Evolutionary conservation across 192 early-diverging fungal species (phyloP), one percentile per base, ranked within the genome.

Genomic region (Phlyctochytrium arcticum): DNA sequence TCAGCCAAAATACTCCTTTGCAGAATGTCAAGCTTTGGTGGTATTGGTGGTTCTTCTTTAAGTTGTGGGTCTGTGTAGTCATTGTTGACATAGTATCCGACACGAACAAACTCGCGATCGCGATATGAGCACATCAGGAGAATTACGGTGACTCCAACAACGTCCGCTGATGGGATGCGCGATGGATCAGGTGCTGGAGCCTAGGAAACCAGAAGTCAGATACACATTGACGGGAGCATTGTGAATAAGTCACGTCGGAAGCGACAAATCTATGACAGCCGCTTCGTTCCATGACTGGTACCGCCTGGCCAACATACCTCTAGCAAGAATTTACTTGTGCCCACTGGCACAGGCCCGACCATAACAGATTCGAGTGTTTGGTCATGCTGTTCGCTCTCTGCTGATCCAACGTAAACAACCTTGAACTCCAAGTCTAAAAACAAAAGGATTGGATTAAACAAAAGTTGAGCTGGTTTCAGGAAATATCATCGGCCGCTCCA

Each of bases 1-100:
- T 95, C 92, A 1, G 90, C 91, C 62, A 99, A 74, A 60, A 97
- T 94, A 59, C 84, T 90, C 51, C 93, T 80, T 62, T 87, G 83
- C 17, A 99, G 62, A 70, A 90, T 91, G 10, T 88, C 88, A 44
- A 93, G 75, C 12, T 74, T 67, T 15, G 90, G 79, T 30, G 71
- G 69, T n/a, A 78, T 78, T 34, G 94, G 96, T 32, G 91, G 91
- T 21, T 57, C 36, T 51, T 88, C 82, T 60, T 87, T 82, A 44
- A 94, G 69, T 54, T 83, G 87, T 68, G 91, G 89, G 51, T 94
- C 92, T 31, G 67, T 55, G 70, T 98, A 99, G 53, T 95, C 91
- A 75, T 95, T 97, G 80, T 99, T 93, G 47, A 99, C 93, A 67
- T 95, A 96, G 77, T 99, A 99, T 12, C 95, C 96, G 50, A 99